A percentile compares a stretch with the other conserved stretches of the same genome.
Evolutionary conservation across 129 eudicot genomes (phyloP).

Genomic region (Saposhnikovia divaricata): DNA sequence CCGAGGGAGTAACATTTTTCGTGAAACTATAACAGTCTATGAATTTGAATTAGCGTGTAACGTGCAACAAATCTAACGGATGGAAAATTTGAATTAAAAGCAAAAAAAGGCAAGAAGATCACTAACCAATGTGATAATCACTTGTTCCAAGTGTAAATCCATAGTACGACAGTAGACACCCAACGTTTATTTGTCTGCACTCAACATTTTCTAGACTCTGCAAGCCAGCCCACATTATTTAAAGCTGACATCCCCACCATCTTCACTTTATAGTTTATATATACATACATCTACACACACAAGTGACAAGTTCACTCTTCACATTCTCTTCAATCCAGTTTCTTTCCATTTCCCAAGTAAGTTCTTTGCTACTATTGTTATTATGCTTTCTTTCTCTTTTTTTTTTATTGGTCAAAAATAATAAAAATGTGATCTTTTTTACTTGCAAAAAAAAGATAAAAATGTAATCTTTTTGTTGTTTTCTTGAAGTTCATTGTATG

Average conservation of each 20-base stretch:
- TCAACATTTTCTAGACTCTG: not conserved
- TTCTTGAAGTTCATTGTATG: not conserved
- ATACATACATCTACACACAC: not conserved
- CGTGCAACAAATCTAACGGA: not conserved
- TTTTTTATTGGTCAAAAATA: no score
- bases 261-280: not conserved
- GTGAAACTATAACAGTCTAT: no score
- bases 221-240: not conserved
- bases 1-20: no score
- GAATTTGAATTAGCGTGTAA: not conserved
- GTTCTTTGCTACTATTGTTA: not conserved
- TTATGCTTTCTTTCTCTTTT: not conserved
- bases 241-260: not conserved
- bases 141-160: not conserved
- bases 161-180: not conserved
- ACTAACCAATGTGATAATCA: not conserved
- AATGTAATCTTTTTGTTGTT: not conserved
- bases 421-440: not conserved
- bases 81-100: not conserved
- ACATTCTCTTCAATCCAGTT: not conserved
- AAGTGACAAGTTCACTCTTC: not conserved
- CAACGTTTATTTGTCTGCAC: not conserved
- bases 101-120: no score
- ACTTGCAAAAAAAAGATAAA: not conserved
- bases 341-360: not conserved